Base-by-base conservation (phyloP, 495 filamentous ascomycete species). In the Trichocladium uniseriatum region DNA sequence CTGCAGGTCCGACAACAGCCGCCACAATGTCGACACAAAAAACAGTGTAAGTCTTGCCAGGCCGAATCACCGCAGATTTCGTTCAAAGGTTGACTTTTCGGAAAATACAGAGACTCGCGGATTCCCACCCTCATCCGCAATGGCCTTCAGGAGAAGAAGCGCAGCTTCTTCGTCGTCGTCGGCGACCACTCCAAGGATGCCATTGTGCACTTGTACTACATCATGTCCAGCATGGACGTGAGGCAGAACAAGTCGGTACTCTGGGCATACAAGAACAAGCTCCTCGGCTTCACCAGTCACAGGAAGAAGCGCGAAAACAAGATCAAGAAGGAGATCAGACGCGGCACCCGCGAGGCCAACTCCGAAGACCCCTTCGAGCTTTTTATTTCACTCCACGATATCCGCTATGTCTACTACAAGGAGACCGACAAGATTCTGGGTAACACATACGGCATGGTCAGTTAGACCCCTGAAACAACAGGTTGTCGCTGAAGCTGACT, bases 401-500 rank as follows among this genome's bases (percentile, higher is more conserved):
- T 99, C 58, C 87, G 94, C 56, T 99, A 97, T 79, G 87, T 91
- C 34, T 99, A 95, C 76, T 99, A 99, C 74, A 99, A 99, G 69
- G 94, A 99, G 69, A 97, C 94, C n/a, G 94, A 99, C 52, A 95
- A 95, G 73, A 97, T 99, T 62, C 68, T 99, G 34, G 94, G 94
- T 55, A 95, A 97, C 67, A 99, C 94, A 27, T 99, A 91, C 63
- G 92, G 94, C 54, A 97, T 97, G 86, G 65, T 66, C 38, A 58
- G 64, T 54, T 36, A 14, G 47, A 15, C 6, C 27, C 32, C 22
- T 6, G 14, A 19, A 10, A 19, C 22, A 14, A 5, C 5, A 14
- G 9, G 3, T 1, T 16, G 6, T 15, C 10, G 11, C 19, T 27
- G 35, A 10, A n/a, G 35, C 47, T 55, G 39, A 63, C 61, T 36